These are phyloP conservation scores for Yarrowia hollandica DNA, from an alignment of 805 yeast genomes.

Conservation along the genomic window DNA sequence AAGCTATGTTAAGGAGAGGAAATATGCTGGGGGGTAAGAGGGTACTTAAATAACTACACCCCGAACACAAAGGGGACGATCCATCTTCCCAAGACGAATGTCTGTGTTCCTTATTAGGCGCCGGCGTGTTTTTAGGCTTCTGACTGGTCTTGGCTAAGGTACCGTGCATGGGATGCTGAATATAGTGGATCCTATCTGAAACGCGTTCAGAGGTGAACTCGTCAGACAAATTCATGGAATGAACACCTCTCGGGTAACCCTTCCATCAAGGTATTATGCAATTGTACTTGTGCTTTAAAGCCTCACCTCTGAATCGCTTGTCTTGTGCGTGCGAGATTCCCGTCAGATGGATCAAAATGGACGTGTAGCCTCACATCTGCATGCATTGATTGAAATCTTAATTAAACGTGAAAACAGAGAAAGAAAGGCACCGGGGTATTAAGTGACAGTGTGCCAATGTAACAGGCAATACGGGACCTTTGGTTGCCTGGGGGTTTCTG, in stretches of 20 bases:
- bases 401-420: slow-evolving; percentile 9
- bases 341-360: background rate
- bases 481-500: too few relatives aligned
- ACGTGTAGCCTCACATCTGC: slow-evolving; percentile 10
- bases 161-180: slow-evolving; percentile 21
- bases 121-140: slow-evolving; percentile 10
- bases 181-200: too few relatives aligned
- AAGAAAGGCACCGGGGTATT: slow-evolving; percentile 13
- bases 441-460: background rate
- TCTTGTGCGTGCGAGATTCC: too few relatives aligned
- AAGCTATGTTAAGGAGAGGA: slow-evolving; percentile 6
- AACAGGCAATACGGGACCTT: too few relatives aligned
- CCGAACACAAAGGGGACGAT: slow-evolving; percentile 13
- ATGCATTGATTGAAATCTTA: slow-evolving; percentile 4
- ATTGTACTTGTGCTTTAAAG: too few relatives aligned
- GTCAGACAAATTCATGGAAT: too few relatives aligned
- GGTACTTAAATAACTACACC: slow-evolving; percentile 5
- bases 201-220: too few relatives aligned
- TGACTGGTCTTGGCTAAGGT: slow-evolving; percentile 8
- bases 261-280: too few relatives aligned
- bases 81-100: slow-evolving; percentile 15
- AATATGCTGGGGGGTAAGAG: background rate
- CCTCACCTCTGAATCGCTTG: too few relatives aligned
- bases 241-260: too few relatives aligned
- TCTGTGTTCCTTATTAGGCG: slow-evolving; percentile 8